phyloP scores from a whole-genome alignment of 202 grass and related monocot species.

The Setaria italica region DNA sequence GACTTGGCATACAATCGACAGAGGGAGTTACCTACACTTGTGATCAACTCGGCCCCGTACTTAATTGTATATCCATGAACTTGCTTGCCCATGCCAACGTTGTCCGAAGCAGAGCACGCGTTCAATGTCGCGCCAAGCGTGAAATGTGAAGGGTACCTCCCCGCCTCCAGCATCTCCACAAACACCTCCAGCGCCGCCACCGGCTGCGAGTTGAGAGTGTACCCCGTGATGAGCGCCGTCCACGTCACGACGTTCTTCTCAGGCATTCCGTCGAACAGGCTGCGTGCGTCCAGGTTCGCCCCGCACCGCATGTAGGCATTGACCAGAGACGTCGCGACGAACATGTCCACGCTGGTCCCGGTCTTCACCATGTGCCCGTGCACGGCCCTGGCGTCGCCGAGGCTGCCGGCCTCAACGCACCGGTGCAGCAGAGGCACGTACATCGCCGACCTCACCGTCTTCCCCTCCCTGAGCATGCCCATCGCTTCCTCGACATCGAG shows the following conservation, averaged over 20 bases:
- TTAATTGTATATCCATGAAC: conserved; percentile 74
- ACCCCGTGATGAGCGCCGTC: conserved; percentile 74
- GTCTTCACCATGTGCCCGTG: conserved; percentile 79
- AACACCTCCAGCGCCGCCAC: conserved; percentile 56
- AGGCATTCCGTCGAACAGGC: conserved; percentile 57
- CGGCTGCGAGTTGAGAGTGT: conserved; percentile 64
- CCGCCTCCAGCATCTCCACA: conserved; percentile 62
- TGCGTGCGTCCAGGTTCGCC: conserved; percentile 42
- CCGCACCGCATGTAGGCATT: conserved; percentile 76
- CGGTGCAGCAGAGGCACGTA: conserved; percentile 78
- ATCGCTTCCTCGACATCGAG: conserved; percentile 63
- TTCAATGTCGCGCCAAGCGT: conserved; percentile 69
- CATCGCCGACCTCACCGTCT: conserved; percentile 52
- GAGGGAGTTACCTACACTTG: conserved; percentile 69
- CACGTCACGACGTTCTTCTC: conserved; percentile 72
- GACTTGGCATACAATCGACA: conserved; percentile 74
- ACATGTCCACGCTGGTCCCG: conserved; percentile 54
- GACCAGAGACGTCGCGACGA: conserved; percentile 62
- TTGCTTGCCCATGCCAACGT: conserved; percentile 64
- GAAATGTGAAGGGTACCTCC: conserved; percentile 63
- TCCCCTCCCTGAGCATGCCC: conserved; percentile 58
- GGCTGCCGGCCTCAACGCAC: conserved; percentile 51
- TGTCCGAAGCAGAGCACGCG: conserved; percentile 48
- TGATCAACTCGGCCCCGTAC: conserved; percentile 54
- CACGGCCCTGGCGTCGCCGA: conserved; percentile 47